Evolutionary conservation across 169 alveolate species (phyloP).

Genomic region (Cryptosporidium xiaoi): DNA sequence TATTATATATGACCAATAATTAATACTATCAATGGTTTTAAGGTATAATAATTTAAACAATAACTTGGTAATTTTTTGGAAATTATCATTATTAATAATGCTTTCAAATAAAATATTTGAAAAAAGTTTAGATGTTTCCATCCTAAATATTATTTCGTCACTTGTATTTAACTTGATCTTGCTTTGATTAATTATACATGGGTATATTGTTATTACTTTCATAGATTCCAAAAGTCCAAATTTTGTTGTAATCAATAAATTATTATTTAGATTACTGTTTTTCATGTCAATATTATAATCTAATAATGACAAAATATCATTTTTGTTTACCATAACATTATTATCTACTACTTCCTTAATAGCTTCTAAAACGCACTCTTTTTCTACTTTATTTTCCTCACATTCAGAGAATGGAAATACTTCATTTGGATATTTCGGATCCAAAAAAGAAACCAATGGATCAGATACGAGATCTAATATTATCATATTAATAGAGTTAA

Average conservation of each 20-base stretch:
- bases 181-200: not conserved
- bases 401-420: not conserved
- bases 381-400: not conserved
- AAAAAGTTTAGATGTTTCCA: slow-evolving; percentile 25
- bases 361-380: not conserved
- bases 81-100: not conserved
- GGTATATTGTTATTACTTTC: not conserved
- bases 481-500: not conserved
- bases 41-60: slow-evolving; percentile 1
- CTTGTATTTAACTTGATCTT: not conserved
- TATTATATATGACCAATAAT: slow-evolving; percentile 16
- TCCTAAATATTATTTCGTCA: slow-evolving; percentile 19
- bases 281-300: not conserved
- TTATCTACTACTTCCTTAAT: too few relatives aligned
- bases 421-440: slow-evolving; percentile 19
- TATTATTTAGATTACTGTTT: not conserved
- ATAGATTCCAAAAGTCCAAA: slow-evolving; percentile 50
- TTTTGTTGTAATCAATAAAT: not conserved
- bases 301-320: not conserved
- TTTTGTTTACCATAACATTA: not conserved
- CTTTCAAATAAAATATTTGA: slow-evolving; percentile 37
- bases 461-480: slow-evolving; percentile 27
- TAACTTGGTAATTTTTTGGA: not conserved
- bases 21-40: slow-evolving; percentile 5
- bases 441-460: slow-evolving; percentile 6